Base-by-base conservation (phyloP, 495 filamentous ascomycete genomes). In the Aspergillus steynii region DNA sequence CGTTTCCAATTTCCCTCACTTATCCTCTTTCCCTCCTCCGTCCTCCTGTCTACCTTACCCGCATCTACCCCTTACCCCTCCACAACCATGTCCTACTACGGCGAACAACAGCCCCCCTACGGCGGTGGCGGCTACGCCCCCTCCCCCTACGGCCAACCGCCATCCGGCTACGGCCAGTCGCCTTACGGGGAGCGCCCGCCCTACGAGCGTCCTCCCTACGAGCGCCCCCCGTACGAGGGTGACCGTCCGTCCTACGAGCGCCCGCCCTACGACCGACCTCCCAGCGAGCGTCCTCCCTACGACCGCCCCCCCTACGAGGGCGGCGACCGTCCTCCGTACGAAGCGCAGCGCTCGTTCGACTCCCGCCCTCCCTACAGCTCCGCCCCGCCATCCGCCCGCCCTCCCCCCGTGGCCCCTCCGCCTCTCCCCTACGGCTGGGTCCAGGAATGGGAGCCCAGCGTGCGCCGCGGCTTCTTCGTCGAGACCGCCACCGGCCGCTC, bases 381-480 rank as follows among this genome's bases (percentile, higher is more conserved):
- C 42, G 56, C 64, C 51, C 67, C 63, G 1, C 64, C 69, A 25
- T 57, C 58, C 45, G 52, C 68, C 53, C 74, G 73, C 3, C 74
- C 75, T 42, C 76, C 76, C 10, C 67, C 67, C 7, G 60, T 64
- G 37, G 74, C 76, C 28, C 76, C 75, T 48, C 83, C 84, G 8
- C 81, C 83, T 20, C 75, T 86, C 27, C 84, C 86, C 1, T 56
- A 70, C 0, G 87, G 85, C 61, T 89, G 87, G 87, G 65, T 73
- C 51, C 80, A 85, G 25, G 78, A 78, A 59, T 89, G 82, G 81
- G 86, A 89, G 57, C 76, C 79, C 47, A 75, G 72, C 47, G 68
- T 74, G 49, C 81, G 85, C 56, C 83, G 83, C 56, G 88, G 82
- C 69, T 86, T 83, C 74, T 89, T 82, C 65, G 74, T 84, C 48